Base-by-base conservation (phyloP, 805 yeast species). In the Yarrowia porcina region DNA sequence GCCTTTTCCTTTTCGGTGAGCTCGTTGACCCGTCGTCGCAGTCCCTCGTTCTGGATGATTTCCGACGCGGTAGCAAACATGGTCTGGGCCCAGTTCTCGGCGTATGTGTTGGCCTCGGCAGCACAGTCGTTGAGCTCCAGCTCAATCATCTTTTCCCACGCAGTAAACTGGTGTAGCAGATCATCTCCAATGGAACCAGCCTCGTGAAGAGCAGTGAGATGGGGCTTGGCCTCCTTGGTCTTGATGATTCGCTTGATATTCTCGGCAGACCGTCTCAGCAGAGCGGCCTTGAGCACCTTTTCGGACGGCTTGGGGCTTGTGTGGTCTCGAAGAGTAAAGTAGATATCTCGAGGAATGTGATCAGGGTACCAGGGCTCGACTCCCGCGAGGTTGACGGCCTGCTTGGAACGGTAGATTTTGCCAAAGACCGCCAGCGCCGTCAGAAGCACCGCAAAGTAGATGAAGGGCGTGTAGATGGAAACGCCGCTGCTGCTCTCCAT, bases 131-230 rank as follows among this genome's bases (percentile, higher is more conserved):
- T 83, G 67, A 94, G 76, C 74, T 94, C 98, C 27, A 87, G 72
- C 69, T 91, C 96, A 68, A 88, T 88, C 65, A 91, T 73, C 74
- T 90, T 89, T 64, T 82, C 82, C 67, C 90, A 91, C 56, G 90
- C 82, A 67, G 84, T 86, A 74, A 82, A 91, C 69, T 94, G 86
- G 73, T 88, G 87, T 81, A 83, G 88, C 35, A 89, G 78, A 61
- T 89, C 96, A 70, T 94, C 98, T 33, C 97, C 97, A 66, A 94
- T 86, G 17, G 91, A 84, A 0, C 98, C 98, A 61, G 83, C 84
- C 71, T 92, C 93, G 73, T 91, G 92, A 65, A 94, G 78, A 62
- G 82, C 79, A 57, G 82, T 83, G 70, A 90, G 82, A 63, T 80
- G 83, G 6, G 86, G 86, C 73, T 88, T 88, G 66, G 82, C 79